phyloP scores from a whole-genome alignment of 139 green algal species.

The Chlorella ohadii region DNA sequence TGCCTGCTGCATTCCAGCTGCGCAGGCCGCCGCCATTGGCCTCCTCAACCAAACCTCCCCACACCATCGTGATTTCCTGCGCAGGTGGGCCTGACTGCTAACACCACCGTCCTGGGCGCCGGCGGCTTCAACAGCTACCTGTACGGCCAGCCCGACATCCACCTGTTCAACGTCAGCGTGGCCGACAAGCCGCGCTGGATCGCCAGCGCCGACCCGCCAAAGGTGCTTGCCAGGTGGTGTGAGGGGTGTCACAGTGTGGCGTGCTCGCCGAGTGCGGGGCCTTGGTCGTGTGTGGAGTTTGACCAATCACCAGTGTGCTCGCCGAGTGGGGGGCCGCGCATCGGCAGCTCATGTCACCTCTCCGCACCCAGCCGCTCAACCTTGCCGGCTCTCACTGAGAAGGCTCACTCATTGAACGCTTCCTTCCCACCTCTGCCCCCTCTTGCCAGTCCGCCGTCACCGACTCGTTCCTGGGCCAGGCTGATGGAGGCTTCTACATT shows the following conservation, averaged over 20 bases:
- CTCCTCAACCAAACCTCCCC: neutral
- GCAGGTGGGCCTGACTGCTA: conserved; percentile 7
- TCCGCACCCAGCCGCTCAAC: too few species aligned
- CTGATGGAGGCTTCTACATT: conserved; percentile 22
- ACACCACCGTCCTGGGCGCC: neutral
- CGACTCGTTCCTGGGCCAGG: neutral
- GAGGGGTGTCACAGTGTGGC: too few species aligned
- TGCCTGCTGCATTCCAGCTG: too few species aligned
- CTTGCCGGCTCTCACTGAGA: too few species aligned
- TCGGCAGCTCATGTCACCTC: too few species aligned
- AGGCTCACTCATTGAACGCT: too few species aligned
- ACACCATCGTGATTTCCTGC: neutral
- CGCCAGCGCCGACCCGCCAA: neutral
- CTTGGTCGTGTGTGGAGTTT: too few species aligned
- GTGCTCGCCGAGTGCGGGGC: too few species aligned
- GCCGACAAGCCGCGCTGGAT: neutral
- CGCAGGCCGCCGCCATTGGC: too few species aligned
- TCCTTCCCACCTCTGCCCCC: too few species aligned
- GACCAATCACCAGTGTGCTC: too few species aligned
- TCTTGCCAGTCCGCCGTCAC: neutral
- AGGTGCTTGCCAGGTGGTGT: neutral
- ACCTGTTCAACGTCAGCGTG: conserved; percentile 11
- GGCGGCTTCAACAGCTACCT: conserved; percentile 21
- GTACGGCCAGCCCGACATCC: neutral
- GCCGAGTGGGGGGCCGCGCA: too few species aligned